Conservation (phyloP, 2,329 filamentous ascomycete species). For the Leptographium flavum region DNA sequence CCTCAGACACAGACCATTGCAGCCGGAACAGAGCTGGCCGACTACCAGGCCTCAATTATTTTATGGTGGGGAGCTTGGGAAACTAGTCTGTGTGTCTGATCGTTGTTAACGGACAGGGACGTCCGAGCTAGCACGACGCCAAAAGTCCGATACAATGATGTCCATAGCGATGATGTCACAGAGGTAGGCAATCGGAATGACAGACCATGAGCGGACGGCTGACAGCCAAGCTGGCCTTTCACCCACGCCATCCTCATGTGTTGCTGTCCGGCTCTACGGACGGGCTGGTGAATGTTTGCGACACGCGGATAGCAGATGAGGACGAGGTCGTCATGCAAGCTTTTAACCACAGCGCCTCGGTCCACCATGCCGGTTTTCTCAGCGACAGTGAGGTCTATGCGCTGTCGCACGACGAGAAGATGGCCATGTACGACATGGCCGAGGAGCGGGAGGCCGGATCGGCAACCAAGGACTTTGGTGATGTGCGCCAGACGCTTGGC, state of each 20-base stretch:
- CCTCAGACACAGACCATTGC: conserved; percentile 44
- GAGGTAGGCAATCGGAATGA: conserved; percentile 23
- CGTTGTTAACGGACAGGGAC: conserved; percentile 39
- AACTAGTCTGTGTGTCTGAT: background rate
- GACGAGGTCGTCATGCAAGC: conserved; percentile 67
- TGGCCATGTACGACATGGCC: conserved; percentile 57
- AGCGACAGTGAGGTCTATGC: conserved; percentile 51
- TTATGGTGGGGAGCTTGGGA: conserved; percentile 32
- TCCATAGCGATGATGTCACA: conserved; percentile 55
- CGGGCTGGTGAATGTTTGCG: conserved; percentile 63
- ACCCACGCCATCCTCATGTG: conserved; percentile 43
- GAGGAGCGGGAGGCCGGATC: conserved; percentile 47
- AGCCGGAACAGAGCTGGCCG: conserved; percentile 58
- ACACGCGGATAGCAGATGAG: conserved; percentile 55
- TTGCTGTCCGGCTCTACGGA: conserved; percentile 69
- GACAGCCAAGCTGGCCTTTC: conserved; percentile 37
- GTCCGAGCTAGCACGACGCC: conserved; percentile 33
- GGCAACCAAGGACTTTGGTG: conserved; percentile 46
- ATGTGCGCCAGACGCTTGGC: conserved; percentile 48
- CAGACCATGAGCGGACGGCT: background rate
- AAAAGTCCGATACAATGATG: conserved; percentile 43
- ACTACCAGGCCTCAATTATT: conserved; percentile 45
- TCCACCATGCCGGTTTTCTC: conserved; percentile 63
- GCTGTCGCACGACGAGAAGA: conserved; percentile 63
- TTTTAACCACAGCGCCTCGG: conserved; percentile 61